Evolutionary conservation across 2,329 filamentous ascomycete genomes (phyloP), one percentile per base, ranked within the genome.

Genomic region (Tolypocladium capitatum): DNA sequence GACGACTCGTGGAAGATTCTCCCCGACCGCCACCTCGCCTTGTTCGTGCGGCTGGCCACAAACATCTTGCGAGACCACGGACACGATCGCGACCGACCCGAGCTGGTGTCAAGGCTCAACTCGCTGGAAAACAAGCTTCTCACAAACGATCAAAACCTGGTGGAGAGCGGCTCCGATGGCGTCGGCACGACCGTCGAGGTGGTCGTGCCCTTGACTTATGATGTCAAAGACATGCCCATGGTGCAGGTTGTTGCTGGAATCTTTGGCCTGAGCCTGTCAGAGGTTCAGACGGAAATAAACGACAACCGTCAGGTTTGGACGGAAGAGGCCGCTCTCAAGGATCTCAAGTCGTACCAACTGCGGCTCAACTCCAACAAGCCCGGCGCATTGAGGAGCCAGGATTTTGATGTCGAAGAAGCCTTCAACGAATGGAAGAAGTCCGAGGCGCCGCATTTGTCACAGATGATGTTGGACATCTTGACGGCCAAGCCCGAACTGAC

Each of bases 191-290:
- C 83, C 9, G 75, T 92, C 53, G 91, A 96, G 63, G 85, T 91
- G 21, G 75, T 86, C 48, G 79, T 89, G 3, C 89, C 91, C 11
- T 71, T 94, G 49, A 92, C 81, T 60, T 87, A 95, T 64, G 87
- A 96, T 64, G 84, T 97, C 61, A 95, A 92, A 66, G 92, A 98
- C 62, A 98, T 98, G 92, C 83, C 83, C 34, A 77, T 96, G 67
- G 92, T 95, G 28, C 84, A 92, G 62, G 78, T 84, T 33, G 90
- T 98, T 27, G 86, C 84, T 45, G 83, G 77, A 57, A 86, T 96
- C 53, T 98, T 97, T 66, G 85, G 84, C 41, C 74, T 91, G 50
- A 81, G 81, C 40, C 80, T 84, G 54, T 80, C 82, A 1, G 82
- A 92, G 55, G 83, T 90, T 6, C 92, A 98, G 67, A 77, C 78